phyloP scores from a whole-genome alignment of 2,329 filamentous ascomycete genomes.

The Neofusicoccum kwambonambiense region DNA sequence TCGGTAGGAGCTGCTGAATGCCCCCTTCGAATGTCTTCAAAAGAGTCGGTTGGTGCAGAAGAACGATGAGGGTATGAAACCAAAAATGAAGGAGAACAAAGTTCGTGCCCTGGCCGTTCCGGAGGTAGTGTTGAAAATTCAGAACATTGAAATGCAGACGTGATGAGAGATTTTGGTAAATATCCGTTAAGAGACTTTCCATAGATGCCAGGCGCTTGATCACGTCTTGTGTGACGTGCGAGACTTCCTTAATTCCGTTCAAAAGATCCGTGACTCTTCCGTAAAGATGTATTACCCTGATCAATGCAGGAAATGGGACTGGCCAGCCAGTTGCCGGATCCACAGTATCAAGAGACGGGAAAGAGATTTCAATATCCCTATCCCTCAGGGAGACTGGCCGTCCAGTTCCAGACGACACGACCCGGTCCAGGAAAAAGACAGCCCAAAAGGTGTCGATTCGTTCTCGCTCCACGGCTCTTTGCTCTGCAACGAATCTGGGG shows the following conservation, averaged over 20 bases:
- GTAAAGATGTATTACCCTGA: conserved; percentile 82
- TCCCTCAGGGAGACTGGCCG: conserved; percentile 80
- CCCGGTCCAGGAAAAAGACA: conserved; percentile 81
- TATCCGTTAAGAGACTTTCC: conserved; percentile 74
- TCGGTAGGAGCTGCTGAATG: conserved; percentile 71
- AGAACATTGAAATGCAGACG: conserved; percentile 78
- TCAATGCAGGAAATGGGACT: conserved; percentile 73
- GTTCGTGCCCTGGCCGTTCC: conserved; percentile 76
- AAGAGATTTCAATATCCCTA: conserved; percentile 78
- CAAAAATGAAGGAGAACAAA: conserved; percentile 86
- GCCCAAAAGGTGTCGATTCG: conserved; percentile 87
- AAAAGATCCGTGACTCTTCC: conserved; percentile 80
- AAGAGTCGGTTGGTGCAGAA: conserved; percentile 80
- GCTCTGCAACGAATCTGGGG: conserved; percentile 50
- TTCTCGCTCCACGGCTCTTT: conserved; percentile 71
- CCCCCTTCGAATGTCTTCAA: conserved; percentile 71
- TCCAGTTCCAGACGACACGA: conserved; percentile 85
- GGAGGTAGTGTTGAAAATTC: conserved; percentile 84
- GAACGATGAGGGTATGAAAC: conserved; percentile 84
- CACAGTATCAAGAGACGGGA: conserved; percentile 58
- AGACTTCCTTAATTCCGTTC: conserved; percentile 73
- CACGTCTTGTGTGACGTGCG: conserved; percentile 73
- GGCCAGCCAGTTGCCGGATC: conserved; percentile 64
- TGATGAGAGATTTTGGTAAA: conserved; percentile 72
- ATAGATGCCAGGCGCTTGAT: conserved; percentile 71